A percentile compares a stretch with the other conserved stretches of the same genome.
Evolutionary conservation across 495 filamentous ascomycete genomes (phyloP).

Genomic region (Sordaria brevicollis): DNA sequence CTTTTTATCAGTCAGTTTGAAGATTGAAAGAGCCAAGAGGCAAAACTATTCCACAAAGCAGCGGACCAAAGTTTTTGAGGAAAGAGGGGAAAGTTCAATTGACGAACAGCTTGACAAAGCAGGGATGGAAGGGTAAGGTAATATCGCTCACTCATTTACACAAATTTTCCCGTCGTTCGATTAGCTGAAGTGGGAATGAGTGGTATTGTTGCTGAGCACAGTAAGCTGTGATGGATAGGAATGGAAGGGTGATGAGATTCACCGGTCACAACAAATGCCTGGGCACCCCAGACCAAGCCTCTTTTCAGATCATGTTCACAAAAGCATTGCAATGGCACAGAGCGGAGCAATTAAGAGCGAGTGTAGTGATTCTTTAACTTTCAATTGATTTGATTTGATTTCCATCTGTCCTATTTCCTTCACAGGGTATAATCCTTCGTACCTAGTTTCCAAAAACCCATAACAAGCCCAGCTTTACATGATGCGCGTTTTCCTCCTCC

Average conservation of each 20-base stretch:
- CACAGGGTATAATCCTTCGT: not conserved
- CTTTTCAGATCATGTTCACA: not conserved
- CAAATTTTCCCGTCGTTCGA: not conserved
- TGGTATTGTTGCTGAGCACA: not conserved
- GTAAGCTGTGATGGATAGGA: not conserved
- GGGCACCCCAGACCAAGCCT: not conserved
- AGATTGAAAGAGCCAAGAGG: not conserved
- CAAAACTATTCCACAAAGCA: too few species aligned
- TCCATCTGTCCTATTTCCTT: not conserved
- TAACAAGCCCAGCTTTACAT: not conserved
- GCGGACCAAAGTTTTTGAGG: not conserved
- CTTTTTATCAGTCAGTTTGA: not conserved
- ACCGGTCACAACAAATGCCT: not conserved
- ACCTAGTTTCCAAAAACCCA: not conserved
- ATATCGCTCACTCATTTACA: not conserved
- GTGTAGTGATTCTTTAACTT: not conserved
- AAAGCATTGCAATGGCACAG: not conserved
- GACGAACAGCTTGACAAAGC: not conserved
- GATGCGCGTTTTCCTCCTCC: not conserved
- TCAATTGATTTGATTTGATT: not conserved
- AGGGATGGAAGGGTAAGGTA: not conserved
- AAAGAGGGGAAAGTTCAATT: too few species aligned
- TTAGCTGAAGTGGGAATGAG: not conserved
- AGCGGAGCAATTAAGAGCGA: not conserved
- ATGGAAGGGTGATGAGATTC: not conserved